Conservation (phyloP, 306 rosid genomes). For the Malus fusca region DNA sequence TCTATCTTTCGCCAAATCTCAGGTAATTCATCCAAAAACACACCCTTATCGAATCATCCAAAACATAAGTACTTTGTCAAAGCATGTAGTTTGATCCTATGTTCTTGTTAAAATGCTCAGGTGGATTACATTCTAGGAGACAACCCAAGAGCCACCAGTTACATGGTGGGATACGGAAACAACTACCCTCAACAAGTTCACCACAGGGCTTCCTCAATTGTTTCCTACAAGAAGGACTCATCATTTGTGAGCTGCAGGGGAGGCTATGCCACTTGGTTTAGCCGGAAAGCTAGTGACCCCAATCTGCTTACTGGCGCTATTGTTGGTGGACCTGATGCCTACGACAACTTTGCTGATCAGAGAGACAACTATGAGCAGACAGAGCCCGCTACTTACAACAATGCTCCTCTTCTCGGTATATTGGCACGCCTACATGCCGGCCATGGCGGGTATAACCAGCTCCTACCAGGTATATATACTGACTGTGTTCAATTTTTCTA, state of each 20-base stretch:
- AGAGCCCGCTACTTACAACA: conserved; percentile 97
- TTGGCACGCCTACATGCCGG: conserved; percentile 74
- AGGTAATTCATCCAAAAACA: conserved; percentile 30
- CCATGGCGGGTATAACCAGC: conserved; percentile 64
- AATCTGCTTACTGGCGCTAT: conserved; percentile 77
- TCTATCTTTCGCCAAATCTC: conserved; percentile 68
- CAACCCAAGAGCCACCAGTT: conserved; percentile 93
- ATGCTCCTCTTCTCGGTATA: conserved; percentile 90
- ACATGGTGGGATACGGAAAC: conserved; percentile 91
- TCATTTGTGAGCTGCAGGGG: conserved; percentile 80
- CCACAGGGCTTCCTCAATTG: conserved; percentile 93
- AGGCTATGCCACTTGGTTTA: conserved; percentile 89
- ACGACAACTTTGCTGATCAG: conserved; percentile 91
- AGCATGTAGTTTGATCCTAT: neutral
- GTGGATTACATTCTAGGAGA: conserved; percentile 94
- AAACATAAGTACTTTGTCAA: neutral
- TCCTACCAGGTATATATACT: conserved; percentile 67
- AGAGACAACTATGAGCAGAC: conserved; percentile 95
- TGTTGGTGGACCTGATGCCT: conserved; percentile 99
- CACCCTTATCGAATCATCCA: neutral
- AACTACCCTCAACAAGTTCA: conserved; percentile 81
- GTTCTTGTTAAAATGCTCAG: conserved; percentile 27
- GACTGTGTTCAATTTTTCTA: neutral
- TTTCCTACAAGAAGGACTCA: conserved; percentile 66
- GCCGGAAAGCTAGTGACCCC: conserved; percentile 69